Base-by-base conservation (phyloP, 306 rosid species). In the Delonix regia region DNA sequence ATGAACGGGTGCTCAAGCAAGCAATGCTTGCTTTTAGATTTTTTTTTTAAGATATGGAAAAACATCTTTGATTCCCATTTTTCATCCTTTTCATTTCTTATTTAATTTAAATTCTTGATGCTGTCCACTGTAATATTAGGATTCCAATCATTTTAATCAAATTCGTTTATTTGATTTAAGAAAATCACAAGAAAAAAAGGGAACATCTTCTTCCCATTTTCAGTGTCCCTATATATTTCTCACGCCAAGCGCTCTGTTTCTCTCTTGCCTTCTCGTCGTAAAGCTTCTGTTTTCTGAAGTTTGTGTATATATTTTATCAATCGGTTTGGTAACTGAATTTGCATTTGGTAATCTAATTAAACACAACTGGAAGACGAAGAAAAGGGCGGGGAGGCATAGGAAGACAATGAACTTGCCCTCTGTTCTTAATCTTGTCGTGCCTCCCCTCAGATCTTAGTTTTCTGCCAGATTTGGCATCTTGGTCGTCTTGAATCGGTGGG, bases 401-500 rank as follows among this genome's bases (percentile, higher is more conserved):
- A 80, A 82, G 89, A 91, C 86, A 88, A 76, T 85, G 96, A 90
- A 83, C 88, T 88, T 90, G 76, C 85, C 87, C 85, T 88, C 85
- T 87, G 87, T 89, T 88, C 89, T 82, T 86, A 86, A 77, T 83
- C 90, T 86, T 81, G 81, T 81, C 80, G 88, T 89, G 90, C 94
- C 93, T 92, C 95, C 98, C 92, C 93, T 89, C 93, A 91, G 97
- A 93, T 93, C 98, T 91, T 89, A 80, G 77, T 63, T 70, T 69
- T 65, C 55, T 47, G 73, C 56, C 73, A 83, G 90, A 89, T 93
- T 89, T 88, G 66, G 83, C 86, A 83, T 88, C 98, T 89, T 91
- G 88, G 86, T 88, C 86, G 74, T 87, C 79, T 73, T 83, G 73
- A 91, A 87, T 88, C 87, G 94, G 97, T 93, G 84, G 55, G 94